Percentiles rank a stretch among this genome's conserved stretches.
Evolutionary conservation across 768 basidiomycete genomes (phyloP).

Genomic region (Phlebiopsis gigantea): DNA sequence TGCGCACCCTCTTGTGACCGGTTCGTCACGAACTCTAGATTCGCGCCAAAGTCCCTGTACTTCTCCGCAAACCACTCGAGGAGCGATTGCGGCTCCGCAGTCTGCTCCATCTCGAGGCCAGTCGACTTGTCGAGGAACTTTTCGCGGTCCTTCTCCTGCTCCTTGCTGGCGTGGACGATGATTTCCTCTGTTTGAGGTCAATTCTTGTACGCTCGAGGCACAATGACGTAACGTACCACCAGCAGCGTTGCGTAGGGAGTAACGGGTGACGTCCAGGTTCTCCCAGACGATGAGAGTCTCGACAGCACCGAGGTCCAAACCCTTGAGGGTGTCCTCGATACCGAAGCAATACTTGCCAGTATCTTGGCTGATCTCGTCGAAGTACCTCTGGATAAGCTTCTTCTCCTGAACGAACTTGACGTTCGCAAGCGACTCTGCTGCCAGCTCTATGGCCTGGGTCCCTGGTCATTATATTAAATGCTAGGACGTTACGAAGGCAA

Average conservation of each 20-base stretch:
- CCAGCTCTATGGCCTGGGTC: constrained; percentile 87
- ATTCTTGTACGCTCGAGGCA: no score
- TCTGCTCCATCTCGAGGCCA: constrained; percentile 92
- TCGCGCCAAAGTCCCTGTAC: constrained; percentile 96
- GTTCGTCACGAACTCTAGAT: constrained; percentile 94
- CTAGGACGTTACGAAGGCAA: constrained; percentile 1
- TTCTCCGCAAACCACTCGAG: constrained; percentile 99
- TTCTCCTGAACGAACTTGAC: constrained; percentile 99
- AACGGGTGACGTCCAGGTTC: constrained; percentile 88
- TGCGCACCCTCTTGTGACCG: constrained; percentile 96
- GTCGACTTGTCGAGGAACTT: constrained; percentile 96
- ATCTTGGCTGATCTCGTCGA: constrained; percentile 98
- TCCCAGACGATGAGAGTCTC: constrained; percentile 99
- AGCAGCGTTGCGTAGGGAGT: constrained; percentile 86
- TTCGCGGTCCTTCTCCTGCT: constrained; percentile 89
- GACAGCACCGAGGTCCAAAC: constrained; percentile 91
- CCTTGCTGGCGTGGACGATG: constrained; percentile 70
- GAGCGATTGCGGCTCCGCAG: constrained; percentile 72
- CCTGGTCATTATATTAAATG: constrained; percentile 2
- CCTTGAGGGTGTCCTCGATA: constrained; percentile 94
- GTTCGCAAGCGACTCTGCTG: constrained; percentile 92
- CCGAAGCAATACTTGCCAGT: constrained; percentile 97
- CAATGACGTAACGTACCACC: constrained; percentile 55
- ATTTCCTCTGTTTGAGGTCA: constrained; percentile 69
- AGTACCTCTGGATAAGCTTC: constrained; percentile 94